phyloP scores from a whole-genome alignment of 805 yeast species.

The Candida ipomoeae region DNA sequence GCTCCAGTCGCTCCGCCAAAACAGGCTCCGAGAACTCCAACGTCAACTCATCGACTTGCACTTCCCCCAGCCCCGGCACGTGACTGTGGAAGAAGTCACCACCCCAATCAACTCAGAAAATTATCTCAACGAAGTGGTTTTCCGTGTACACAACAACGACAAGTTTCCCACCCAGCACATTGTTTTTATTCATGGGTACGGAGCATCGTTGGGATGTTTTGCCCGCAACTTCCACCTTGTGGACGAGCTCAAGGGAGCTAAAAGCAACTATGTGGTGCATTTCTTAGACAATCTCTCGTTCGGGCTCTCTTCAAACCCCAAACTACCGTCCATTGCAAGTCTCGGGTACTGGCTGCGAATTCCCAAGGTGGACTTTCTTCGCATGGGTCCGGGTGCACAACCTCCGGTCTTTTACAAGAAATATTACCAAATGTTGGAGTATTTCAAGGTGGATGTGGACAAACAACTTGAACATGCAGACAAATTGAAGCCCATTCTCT shows the following conservation, averaged over 20 bases:
- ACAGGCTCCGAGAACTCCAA: constrained; percentile 30
- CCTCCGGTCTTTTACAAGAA: constrained; percentile 31
- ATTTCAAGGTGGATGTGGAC: constrained; percentile 25
- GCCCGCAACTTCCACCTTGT: constrained; percentile 48
- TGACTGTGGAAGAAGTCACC: constrained; percentile 17
- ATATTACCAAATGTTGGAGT: constrained; percentile 38
- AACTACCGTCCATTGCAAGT: constrained; percentile 7
- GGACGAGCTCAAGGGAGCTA: constrained; percentile 23
- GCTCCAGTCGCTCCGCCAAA: constrained; percentile 20
- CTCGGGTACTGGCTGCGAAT: constrained; percentile 16
- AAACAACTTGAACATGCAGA: constrained; percentile 29
- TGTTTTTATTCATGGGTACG: constrained; percentile 56
- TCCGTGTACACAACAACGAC: constrained; percentile 27
- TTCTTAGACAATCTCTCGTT: constrained; percentile 47
- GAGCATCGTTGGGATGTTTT: constrained; percentile 54
- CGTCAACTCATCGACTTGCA: constrained; percentile 32
- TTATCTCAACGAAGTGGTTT: constrained; percentile 32
- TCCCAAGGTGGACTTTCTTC: constrained; percentile 21
- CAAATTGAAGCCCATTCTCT: constrained; percentile 35
- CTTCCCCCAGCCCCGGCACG: constrained; percentile 24
- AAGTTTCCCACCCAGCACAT: constrained; percentile 31
- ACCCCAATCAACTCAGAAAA: constrained; percentile 26
- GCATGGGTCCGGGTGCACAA: constrained; percentile 19
- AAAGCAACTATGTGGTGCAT: constrained; percentile 43
- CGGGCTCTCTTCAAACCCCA: constrained; percentile 51